phyloP scores from a whole-genome alignment of 2,329 filamentous ascomycete species.

The Aspergillus sp. region DNA sequence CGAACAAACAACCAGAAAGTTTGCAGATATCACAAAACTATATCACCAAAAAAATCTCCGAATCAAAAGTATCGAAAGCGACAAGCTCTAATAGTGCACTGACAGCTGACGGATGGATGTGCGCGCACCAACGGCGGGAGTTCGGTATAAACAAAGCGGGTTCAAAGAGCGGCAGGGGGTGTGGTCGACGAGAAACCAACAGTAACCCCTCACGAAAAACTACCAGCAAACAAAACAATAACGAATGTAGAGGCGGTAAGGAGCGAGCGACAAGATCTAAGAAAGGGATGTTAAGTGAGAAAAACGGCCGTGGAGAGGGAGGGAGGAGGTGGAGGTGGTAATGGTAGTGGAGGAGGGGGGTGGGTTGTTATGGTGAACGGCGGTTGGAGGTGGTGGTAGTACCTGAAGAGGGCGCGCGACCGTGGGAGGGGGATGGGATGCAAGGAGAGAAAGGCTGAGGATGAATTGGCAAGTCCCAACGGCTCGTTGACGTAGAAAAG shows the following conservation, averaged over 20 bases:
- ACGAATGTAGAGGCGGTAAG: conserved; percentile 29
- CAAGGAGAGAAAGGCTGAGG: conserved; percentile 22
- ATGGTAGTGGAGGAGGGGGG: conserved; percentile 11
- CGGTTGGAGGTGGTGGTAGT: conserved; percentile 9
- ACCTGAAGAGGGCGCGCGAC: conserved; percentile 25
- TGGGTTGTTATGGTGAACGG: conserved; percentile 5
- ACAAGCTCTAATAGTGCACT: background rate
- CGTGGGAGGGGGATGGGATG: conserved; percentile 21
- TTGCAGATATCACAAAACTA: too few species aligned
- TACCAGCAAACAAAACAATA: conserved; percentile 18
- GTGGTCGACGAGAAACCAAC: conserved; percentile 19
- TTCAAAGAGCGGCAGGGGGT: conserved; percentile 31
- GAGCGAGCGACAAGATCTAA: conserved; percentile 30
- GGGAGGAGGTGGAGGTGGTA: background rate
- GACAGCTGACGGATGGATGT: conserved; percentile 10
- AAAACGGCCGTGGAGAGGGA: conserved; percentile 11
- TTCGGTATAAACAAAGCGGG: conserved; percentile 18
- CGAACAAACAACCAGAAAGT: background rate
- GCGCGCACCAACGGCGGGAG: conserved; percentile 10
- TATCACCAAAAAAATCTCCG: conserved; percentile 2
- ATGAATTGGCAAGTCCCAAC: conserved; percentile 27
- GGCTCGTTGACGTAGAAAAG: conserved; percentile 28
- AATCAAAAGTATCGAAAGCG: conserved; percentile 2
- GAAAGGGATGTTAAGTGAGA: conserved; percentile 14
- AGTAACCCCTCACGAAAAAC: conserved; percentile 14